These are phyloP conservation scores for Drechslerella coelobrocha DNA, from an alignment of 2,329 filamentous ascomycete species.

Conservation along the genomic window DNA sequence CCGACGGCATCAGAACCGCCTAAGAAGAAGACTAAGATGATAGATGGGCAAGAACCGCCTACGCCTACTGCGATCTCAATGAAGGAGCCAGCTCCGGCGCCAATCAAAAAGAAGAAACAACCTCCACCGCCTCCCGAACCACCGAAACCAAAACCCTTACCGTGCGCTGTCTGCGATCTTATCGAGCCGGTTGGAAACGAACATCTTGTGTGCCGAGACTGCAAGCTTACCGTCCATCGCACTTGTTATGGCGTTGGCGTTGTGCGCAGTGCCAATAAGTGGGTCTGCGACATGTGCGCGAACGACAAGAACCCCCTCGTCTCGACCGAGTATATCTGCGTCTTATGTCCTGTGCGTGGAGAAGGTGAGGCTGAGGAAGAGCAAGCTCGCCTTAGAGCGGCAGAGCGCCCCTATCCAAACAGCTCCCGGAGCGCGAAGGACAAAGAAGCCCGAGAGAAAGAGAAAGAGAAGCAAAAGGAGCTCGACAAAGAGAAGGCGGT, in stretches of 20 bases:
- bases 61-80: constrained; percentile 58
- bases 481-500: constrained; percentile 77
- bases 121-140: constrained; percentile 73
- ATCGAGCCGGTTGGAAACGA: constrained; percentile 75
- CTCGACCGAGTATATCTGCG: constrained; percentile 82
- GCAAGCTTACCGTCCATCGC: constrained; percentile 87
- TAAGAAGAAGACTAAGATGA: constrained; percentile 69
- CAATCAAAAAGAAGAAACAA: constrained; percentile 61
- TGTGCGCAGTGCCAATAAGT: constrained; percentile 73
- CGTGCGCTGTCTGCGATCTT: constrained; percentile 83
- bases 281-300: constrained; percentile 93
- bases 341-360: constrained; percentile 80
- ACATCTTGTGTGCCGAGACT: constrained; percentile 81
- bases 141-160: constrained; percentile 77
- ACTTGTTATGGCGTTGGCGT: constrained; percentile 89
- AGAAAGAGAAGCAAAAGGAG: constrained; percentile 64
- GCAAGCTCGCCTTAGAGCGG: constrained; percentile 40
- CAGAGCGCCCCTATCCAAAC: constrained; percentile 65
- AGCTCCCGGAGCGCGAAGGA: constrained; percentile 84
- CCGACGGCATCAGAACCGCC: constrained; percentile 63
- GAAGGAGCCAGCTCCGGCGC: constrained; percentile 57
- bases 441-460: constrained; percentile 88
- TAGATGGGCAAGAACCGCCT: constrained; percentile 58
- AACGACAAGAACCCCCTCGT: constrained; percentile 92
- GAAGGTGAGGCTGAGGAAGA: constrained; percentile 66